A percentile compares a stretch with the other conserved stretches of the same genome.
phyloP scores from a whole-genome alignment of 1,284 basidiomycete genomes.

The Golubevia sp. region DNA sequence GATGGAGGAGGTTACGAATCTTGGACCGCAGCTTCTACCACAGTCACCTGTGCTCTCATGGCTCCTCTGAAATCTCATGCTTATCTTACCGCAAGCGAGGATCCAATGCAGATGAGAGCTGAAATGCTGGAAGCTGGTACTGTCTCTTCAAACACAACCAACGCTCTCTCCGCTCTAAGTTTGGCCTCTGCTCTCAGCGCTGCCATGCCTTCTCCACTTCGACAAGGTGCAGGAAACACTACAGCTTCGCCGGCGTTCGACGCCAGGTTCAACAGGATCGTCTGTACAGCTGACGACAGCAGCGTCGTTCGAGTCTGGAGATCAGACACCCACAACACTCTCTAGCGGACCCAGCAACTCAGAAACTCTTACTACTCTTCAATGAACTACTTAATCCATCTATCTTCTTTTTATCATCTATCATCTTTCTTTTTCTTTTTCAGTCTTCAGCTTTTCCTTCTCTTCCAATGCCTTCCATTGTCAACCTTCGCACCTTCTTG shows the following conservation, averaged over 20 bases:
- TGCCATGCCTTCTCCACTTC: conserved; percentile 2
- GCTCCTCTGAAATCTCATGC: conserved; percentile 23
- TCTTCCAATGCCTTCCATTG: no score
- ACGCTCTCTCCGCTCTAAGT: not conserved
- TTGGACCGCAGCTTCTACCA: conserved; percentile 27
- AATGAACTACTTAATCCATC: no score
- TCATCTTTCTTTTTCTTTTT: no score
- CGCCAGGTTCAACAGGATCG: conserved; percentile 20
- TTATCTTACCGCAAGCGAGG: conserved; percentile 17
- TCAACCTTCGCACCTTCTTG: no score
- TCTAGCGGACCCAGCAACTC: no score
- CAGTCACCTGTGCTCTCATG: conserved; percentile 34
- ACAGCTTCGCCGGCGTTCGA: conserved; percentile 1
- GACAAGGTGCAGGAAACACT: not conserved
- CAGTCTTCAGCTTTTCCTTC: no score
- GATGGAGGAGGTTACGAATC: conserved; percentile 12
- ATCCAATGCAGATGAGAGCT: conserved; percentile 18
- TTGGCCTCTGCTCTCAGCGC: conserved; percentile 5
- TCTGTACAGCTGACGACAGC: conserved; percentile 36
- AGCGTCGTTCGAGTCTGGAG: conserved; percentile 30
- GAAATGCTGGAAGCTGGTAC: not conserved
- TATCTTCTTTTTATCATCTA: no score
- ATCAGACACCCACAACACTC: conserved; percentile 17
- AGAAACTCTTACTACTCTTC: no score
- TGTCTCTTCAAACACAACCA: conserved; percentile 5